Evolutionary conservation across 2,329 filamentous ascomycete species (phyloP).

Genomic region (Ilyonectria destructans): DNA sequence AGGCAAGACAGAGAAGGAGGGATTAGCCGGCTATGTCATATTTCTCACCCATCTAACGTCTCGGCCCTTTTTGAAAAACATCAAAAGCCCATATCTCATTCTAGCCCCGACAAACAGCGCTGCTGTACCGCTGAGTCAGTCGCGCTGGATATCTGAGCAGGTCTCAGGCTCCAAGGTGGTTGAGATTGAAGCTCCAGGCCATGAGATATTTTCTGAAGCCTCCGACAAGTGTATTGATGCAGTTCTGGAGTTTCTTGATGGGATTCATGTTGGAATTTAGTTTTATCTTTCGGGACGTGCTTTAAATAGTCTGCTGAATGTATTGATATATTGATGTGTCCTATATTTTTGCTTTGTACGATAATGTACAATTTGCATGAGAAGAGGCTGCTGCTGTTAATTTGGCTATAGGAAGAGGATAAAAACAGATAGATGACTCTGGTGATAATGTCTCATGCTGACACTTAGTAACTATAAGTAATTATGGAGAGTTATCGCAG

Average conservation of each 20-base stretch:
- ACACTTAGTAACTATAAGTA: too few relatives aligned
- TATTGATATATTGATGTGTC: too few relatives aligned
- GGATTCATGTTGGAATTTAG: neutral
- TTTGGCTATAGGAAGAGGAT: too few relatives aligned
- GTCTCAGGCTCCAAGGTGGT: constrained; percentile 2
- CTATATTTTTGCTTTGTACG: neutral
- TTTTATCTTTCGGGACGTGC: neutral
- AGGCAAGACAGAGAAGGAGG: neutral
- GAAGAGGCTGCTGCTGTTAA: neutral
- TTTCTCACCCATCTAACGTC: neutral
- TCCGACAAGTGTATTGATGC: constrained; percentile 2
- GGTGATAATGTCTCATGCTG: too few relatives aligned
- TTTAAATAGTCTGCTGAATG: neutral
- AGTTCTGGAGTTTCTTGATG: constrained; percentile 1
- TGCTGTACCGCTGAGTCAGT: constrained; percentile 3
- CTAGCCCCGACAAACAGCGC: constrained; percentile 5
- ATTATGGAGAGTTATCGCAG: too few relatives aligned
- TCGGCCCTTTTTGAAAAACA: constrained; percentile 3
- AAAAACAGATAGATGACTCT: too few relatives aligned
- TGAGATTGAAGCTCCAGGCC: constrained; percentile 8
- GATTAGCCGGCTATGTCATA: constrained; percentile 8
- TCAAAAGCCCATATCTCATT: constrained; percentile 8
- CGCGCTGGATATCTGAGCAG: constrained; percentile 3
- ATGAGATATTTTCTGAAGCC: constrained; percentile 8
- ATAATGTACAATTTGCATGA: neutral